Percentiles rank a stretch among this genome's conserved stretches.
phyloP scores from a whole-genome alignment of 192 early-diverging fungal genomes.

The Kappamyces sp. region DNA sequence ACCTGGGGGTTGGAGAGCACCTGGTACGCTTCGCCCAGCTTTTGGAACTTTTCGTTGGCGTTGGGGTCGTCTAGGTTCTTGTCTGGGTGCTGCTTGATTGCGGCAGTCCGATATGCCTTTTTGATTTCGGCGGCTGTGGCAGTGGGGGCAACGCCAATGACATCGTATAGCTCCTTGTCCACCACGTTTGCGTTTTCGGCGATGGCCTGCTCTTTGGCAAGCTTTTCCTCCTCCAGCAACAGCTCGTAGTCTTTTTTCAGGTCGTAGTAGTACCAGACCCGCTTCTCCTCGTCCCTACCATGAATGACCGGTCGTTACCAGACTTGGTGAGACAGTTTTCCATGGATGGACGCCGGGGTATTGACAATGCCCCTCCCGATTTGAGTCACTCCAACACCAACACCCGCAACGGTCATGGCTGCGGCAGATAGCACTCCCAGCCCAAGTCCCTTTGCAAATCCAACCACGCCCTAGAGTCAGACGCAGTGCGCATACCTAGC shows the following conservation, averaged over 20 bases:
- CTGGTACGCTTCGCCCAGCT: slow-evolving; percentile 89
- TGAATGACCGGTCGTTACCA: no score
- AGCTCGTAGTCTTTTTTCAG: slow-evolving; percentile 21
- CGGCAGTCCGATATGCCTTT: slow-evolving; percentile 52
- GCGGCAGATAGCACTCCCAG: slow-evolving; percentile 25
- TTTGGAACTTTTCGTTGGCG: slow-evolving; percentile 77
- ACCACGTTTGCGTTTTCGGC: slow-evolving; percentile 54
- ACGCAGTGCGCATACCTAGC: slow-evolving; percentile 6
- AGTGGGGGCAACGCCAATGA: slow-evolving; percentile 64
- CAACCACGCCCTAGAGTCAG: slow-evolving; percentile 16
- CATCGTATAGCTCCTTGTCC: slow-evolving; percentile 82
- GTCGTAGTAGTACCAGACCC: slow-evolving; percentile 25
- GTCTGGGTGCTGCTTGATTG: slow-evolving; percentile 76
- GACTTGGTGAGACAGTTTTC: slow-evolving; percentile 19
- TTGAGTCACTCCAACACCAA: slow-evolving; percentile 26
- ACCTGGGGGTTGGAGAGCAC: slow-evolving; percentile 29
- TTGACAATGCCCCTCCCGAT: slow-evolving; percentile 30
- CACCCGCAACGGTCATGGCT: slow-evolving; percentile 23
- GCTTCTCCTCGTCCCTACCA: slow-evolving; percentile 31
- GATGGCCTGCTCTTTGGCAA: neutral
- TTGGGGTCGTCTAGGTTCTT: slow-evolving; percentile 63
- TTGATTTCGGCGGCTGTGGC: slow-evolving; percentile 81
- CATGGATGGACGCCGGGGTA: slow-evolving; percentile 20
- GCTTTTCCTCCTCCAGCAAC: slow-evolving; percentile 10
- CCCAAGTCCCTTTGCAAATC: slow-evolving; percentile 28